phyloP scores from a whole-genome alignment of 2,329 filamentous ascomycete genomes.

The Colletotrichum agaves region DNA sequence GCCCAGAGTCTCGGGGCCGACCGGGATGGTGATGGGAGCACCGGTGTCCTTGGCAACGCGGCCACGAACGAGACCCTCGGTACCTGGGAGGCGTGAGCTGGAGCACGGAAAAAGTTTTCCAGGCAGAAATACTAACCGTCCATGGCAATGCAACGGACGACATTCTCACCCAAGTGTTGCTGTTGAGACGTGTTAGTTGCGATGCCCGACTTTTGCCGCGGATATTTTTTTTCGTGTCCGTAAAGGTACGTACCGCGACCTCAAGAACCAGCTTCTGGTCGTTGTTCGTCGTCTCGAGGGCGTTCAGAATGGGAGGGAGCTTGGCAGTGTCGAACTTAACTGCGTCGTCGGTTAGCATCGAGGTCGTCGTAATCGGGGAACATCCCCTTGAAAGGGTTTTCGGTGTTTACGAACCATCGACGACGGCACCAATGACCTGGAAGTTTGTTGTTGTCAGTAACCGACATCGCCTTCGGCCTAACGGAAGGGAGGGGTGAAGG shows the following conservation, averaged over 20 bases:
- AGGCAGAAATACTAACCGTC: constrained; percentile 76
- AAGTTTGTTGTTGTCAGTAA: constrained; percentile 67
- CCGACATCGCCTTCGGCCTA: constrained; percentile 26
- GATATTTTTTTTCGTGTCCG: constrained; percentile 15
- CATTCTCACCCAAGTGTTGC: constrained; percentile 99
- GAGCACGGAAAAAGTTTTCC: constrained; percentile 39
- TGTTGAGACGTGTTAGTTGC: constrained; percentile 58
- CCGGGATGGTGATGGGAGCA: constrained; percentile 94
- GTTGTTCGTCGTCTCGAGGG: constrained; percentile 89
- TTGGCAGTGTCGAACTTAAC: constrained; percentile 97
- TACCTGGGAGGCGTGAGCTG: constrained; percentile 69
- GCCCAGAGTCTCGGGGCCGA: constrained; percentile 91
- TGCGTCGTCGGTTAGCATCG: constrained; percentile 51
- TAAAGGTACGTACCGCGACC: constrained; percentile 78
- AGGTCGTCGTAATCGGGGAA: constrained; percentile 13
- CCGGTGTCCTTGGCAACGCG: constrained; percentile 87
- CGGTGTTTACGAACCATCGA: constrained; percentile 80
- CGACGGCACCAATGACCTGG: constrained; percentile 98
- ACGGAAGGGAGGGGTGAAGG: constrained; percentile 15
- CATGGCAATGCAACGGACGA: constrained; percentile 99
- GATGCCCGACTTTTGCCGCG: constrained; percentile 6
- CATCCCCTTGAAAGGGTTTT: constrained; percentile 21
- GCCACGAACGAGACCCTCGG: constrained; percentile 98
- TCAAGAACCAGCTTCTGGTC: constrained; percentile 95
- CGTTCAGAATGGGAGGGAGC: constrained; percentile 97